Evolutionary conservation across 2,329 filamentous ascomycete species (phyloP).

Genomic region (Calonectria montana): DNA sequence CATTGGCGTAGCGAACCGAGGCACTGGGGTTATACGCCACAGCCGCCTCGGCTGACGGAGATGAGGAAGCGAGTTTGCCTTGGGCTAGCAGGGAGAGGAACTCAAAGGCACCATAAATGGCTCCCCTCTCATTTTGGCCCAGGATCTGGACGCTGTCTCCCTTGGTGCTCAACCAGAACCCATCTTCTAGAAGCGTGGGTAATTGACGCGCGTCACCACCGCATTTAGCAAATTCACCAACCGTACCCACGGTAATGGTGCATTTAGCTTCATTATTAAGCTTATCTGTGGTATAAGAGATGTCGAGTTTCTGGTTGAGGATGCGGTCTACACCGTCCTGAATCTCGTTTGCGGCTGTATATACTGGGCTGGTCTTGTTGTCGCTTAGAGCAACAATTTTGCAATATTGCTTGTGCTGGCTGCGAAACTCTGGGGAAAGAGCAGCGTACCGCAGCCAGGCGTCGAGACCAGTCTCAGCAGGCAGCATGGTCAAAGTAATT

Average conservation of each 20-base stretch:
- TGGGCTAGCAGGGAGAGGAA: neutral
- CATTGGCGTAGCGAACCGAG: neutral
- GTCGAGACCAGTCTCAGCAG: neutral
- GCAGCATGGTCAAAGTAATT: neutral
- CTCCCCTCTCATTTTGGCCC: neutral
- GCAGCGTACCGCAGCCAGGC: slow-evolving; percentile 1
- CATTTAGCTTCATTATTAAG: neutral
- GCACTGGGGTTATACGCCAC: neutral
- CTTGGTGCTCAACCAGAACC: neutral
- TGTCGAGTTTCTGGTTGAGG: neutral
- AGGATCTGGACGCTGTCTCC: neutral
- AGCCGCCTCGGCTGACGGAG: neutral
- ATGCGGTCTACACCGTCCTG: neutral
- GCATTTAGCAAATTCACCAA: neutral
- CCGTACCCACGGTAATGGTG: neutral
- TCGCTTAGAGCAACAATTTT: neutral
- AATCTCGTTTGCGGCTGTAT: neutral
- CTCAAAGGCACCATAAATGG: neutral
- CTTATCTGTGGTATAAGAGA: neutral
- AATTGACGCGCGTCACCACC: neutral
- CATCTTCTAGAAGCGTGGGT: neutral
- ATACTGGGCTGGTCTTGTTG: neutral
- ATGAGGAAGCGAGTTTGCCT: neutral
- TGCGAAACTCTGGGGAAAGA: neutral
- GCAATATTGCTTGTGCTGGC: neutral